Evolutionary conservation across 306 rosid genomes (phyloP), one percentile per base, ranked within the genome.

Genomic region (Trifolium subterraneum): DNA sequence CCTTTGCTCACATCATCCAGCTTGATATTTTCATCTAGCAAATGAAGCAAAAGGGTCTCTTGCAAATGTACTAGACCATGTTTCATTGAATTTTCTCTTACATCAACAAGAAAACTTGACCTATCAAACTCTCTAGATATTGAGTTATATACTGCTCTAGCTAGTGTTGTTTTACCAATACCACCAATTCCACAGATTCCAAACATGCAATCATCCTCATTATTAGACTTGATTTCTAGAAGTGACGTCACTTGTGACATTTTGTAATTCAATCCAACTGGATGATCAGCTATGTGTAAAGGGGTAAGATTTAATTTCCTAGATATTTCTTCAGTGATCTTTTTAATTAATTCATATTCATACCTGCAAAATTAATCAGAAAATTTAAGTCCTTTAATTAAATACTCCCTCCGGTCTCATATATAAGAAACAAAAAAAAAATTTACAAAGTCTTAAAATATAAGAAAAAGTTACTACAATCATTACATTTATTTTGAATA

Each of bases 171-270:
- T 64, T 78, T 78, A 2, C 82, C 82, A 54, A 78, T 63, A 0
- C 82, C 77, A 16, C 82, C 78, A 50, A 79, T 54, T 8, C 82
- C 82, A 72, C 68, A 29, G 22, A 79, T 79, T 64, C 82, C 82
- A 39, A 79, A 62, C 78, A 79, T 55, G 7, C 9, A 1, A 25
- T 78, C 81, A 47, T 58, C 59, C 19, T 54, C 60, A 54, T 54
- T 29, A 10, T 55, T 31, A 29, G 82, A 79, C 1, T 31, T 44
- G 4, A 29, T 14, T 18, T 14, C 29, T 15, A 79, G 27, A 33
- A 64, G 35, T 54, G 69, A 54, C 5, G 3, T 29, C 29, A 79
- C 61, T 72, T 79, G 11, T 29, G 65, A 22, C 8, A 19, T 56
- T 19, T 72, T 56, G 48, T 29, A 55, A 25, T 72, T 44, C 68